phyloP scores from a whole-genome alignment of 768 basidiomycete species.

The Tulasnella sp. region DNA sequence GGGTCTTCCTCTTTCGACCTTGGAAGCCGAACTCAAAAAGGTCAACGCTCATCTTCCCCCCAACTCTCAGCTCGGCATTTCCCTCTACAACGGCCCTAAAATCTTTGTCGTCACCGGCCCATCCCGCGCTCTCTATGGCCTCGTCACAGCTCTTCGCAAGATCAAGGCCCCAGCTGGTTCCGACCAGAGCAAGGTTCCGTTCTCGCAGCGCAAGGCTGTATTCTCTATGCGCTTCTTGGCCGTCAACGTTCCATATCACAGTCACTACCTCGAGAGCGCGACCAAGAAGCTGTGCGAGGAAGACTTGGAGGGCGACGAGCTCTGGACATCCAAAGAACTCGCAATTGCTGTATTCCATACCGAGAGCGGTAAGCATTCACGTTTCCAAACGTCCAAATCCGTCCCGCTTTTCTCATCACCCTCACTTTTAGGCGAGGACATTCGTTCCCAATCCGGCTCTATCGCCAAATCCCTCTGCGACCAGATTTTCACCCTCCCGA shows the following conservation, averaged over 20 bases:
- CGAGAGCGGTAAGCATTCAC: constrained; percentile 80
- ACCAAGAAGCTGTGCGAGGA: constrained; percentile 64
- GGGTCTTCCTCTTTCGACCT: constrained; percentile 69
- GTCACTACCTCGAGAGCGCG: constrained; percentile 69
- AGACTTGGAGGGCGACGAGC: constrained; percentile 30
- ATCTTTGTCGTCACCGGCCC: constrained; percentile 93
- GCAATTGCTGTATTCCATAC: constrained; percentile 88
- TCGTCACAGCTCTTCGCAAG: constrained; percentile 87
- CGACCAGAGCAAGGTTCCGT: constrained; percentile 92
- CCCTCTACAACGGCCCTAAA: constrained; percentile 88
- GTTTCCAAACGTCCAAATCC: constrained; percentile 73
- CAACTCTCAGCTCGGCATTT: constrained; percentile 76
- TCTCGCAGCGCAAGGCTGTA: constrained; percentile 90
- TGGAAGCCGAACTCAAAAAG: constrained; percentile 76
- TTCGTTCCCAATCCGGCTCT: constrained; percentile 64
- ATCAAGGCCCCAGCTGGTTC: constrained; percentile 79
- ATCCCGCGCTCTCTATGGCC: constrained; percentile 84
- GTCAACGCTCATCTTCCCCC: constrained; percentile 81
- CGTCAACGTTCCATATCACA: constrained; percentile 97
- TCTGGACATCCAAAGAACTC: constrained; percentile 51
- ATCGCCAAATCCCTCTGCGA: constrained; percentile 86
- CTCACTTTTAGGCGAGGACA: constrained; percentile 66
- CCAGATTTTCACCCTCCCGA: constrained; percentile 86
- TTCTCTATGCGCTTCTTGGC: constrained; percentile 91
- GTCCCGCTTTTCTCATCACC: constrained; percentile 65